A percentile compares a stretch with the other conserved stretches of the same genome.
These are phyloP conservation scores for Filobasidium floriforme DNA, from an alignment of 768 basidiomycete species.

Conservation along the genomic window DNA sequence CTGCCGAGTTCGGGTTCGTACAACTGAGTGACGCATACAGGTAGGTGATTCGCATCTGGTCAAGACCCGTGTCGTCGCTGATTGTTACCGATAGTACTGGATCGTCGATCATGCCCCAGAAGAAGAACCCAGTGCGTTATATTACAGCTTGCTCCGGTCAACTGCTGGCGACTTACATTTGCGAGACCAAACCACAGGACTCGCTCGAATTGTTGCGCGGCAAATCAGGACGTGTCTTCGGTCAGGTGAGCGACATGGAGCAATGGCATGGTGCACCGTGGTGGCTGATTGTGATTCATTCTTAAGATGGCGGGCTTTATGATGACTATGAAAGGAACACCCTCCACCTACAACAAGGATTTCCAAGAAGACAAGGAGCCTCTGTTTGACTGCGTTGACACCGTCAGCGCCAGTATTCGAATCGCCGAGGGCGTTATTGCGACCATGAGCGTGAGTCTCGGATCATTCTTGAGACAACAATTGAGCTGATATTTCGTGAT, in stretches of 20 bases:
- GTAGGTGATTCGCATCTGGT: slow-evolving; percentile 47
- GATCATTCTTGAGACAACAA: no score
- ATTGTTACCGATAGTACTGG: slow-evolving; percentile 61
- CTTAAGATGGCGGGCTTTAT: slow-evolving; percentile 87
- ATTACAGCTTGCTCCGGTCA: background rate
- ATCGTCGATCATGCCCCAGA: slow-evolving; percentile 99
- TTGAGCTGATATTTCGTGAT: no score
- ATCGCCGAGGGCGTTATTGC: slow-evolving; percentile 93
- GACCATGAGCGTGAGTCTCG: slow-evolving; percentile 64
- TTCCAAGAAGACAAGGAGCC: slow-evolving; percentile 98
- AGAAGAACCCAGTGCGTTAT: slow-evolving; percentile 68
- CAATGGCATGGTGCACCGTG: background rate
- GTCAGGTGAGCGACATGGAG: slow-evolving; percentile 57
- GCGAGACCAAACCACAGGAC: slow-evolving; percentile 48
- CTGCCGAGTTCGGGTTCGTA: slow-evolving; percentile 94
- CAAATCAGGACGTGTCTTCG: slow-evolving; percentile 89
- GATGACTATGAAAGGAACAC: slow-evolving; percentile 93
- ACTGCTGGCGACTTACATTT: background rate
- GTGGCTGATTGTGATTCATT: background rate
- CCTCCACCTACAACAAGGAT: slow-evolving; percentile 99
- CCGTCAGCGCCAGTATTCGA: slow-evolving; percentile 72
- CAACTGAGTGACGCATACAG: slow-evolving; percentile 95
- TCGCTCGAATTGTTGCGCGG: slow-evolving; percentile 90
- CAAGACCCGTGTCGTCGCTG: background rate
- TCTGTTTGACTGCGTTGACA: slow-evolving; percentile 87